A percentile compares a stretch with the other conserved stretches of the same genome.
Evolutionary conservation across 1,139 yeast species (phyloP).

Genomic region (Sugiyamaella xylanicola): DNA sequence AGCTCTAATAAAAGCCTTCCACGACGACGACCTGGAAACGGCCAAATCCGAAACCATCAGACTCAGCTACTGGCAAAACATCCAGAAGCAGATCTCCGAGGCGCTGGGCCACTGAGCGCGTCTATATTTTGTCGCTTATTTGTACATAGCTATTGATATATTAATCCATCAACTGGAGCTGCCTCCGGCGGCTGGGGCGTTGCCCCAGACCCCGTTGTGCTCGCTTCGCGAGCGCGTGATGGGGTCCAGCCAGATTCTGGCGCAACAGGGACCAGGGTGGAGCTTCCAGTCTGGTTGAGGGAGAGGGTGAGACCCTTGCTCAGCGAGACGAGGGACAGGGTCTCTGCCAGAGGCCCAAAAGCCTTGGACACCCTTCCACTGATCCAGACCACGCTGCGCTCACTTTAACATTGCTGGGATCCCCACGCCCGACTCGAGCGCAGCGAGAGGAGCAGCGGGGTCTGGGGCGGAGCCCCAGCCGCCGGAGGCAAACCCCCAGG

Average conservation of each 20-base stretch:
- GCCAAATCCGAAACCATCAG: constrained; percentile 70
- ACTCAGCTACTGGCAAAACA: constrained; percentile 82
- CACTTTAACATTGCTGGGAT: too few relatives aligned
- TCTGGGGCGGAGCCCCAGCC: not conserved
- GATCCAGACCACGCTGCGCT: not conserved
- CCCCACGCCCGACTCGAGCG: not conserved
- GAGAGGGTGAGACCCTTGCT: too few relatives aligned
- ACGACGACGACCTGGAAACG: constrained; percentile 49
- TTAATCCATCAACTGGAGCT: not conserved
- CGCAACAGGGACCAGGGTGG: too few relatives aligned
- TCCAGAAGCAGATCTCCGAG: constrained; percentile 60
- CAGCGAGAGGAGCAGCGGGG: not conserved
- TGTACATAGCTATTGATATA: not conserved
- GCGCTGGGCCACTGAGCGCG: constrained; percentile 3
- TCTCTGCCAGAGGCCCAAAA: not conserved
- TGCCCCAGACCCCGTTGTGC: constrained; percentile 12
- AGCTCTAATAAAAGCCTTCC: constrained; percentile 45
- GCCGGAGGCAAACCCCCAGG: not conserved
- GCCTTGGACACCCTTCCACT: not conserved
- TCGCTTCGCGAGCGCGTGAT: not conserved
- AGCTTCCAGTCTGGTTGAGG: too few relatives aligned
- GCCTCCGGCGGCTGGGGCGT: constrained; percentile 9
- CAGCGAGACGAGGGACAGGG: too few relatives aligned
- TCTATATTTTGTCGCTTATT: too few relatives aligned
- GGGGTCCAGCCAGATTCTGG: too few relatives aligned